These are phyloP conservation scores for Smallanthus sonchifolius DNA, from an alignment of 129 eudicot genomes.

Conservation along the genomic window DNA sequence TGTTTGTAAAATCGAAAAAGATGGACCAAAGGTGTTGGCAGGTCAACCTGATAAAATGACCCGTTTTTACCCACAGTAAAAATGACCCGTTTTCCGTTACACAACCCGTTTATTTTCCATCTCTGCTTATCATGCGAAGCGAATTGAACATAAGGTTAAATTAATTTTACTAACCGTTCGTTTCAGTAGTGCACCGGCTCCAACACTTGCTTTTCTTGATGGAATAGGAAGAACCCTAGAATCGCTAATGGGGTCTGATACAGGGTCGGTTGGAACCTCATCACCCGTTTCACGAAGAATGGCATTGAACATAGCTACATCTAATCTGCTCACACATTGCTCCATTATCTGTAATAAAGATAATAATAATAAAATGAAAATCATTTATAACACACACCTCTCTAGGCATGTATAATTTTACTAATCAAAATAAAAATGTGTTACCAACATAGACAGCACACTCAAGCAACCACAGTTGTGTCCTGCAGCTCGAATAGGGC, in stretches of 20 bases:
- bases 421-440: neutral
- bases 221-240: slow-evolving; percentile 80
- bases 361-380: neutral
- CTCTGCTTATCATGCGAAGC: neutral
- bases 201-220: slow-evolving; percentile 84
- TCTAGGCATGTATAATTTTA: slow-evolving; percentile 3
- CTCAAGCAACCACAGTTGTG: slow-evolving; percentile 86
- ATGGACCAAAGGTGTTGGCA: neutral
- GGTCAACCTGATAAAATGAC: neutral
- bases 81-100: neutral
- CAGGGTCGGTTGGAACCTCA: slow-evolving; percentile 84
- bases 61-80: neutral
- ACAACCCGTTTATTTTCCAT: neutral
- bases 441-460: slow-evolving; percentile 72
- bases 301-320: slow-evolving; percentile 94
- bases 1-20: neutral
- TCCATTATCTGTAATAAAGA: slow-evolving; percentile 63
- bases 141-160: slow-evolving; percentile 1
- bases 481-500: slow-evolving; percentile 84
- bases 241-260: slow-evolving; percentile 90
- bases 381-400: neutral
- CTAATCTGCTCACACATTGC: slow-evolving; percentile 71
- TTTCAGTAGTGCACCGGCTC: slow-evolving; percentile 93
- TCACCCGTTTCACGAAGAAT: slow-evolving; percentile 80
- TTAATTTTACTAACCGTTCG: slow-evolving; percentile 53